These are phyloP conservation scores for Hypseocharis bilobata DNA, from an alignment of 441 rosid genomes.

Conservation along the genomic window DNA sequence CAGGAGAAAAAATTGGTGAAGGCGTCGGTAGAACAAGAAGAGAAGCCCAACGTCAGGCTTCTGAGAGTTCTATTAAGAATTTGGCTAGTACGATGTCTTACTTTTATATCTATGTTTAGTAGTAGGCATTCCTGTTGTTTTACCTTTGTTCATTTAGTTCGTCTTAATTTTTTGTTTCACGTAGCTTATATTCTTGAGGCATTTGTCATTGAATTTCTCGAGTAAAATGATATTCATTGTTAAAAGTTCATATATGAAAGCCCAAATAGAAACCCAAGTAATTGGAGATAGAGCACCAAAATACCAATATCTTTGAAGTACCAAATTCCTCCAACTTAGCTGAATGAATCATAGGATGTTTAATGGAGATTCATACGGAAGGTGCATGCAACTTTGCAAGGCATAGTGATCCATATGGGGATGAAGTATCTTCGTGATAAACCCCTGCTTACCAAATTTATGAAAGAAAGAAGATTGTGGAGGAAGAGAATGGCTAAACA, in stretches of 20 bases:
- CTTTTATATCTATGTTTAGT: neutral
- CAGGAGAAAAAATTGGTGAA: slow-evolving; percentile 71
- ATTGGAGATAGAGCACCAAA: neutral
- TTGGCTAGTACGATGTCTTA: slow-evolving; percentile 57
- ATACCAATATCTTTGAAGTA: neutral
- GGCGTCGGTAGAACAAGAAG: slow-evolving; percentile 79
- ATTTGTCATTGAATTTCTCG: neutral
- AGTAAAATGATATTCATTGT: neutral
- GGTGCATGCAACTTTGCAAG: no score
- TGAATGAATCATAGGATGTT: neutral
- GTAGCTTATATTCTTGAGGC: neutral
- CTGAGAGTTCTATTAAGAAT: slow-evolving; percentile 62
- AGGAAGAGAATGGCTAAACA: no score
- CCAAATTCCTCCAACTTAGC: neutral
- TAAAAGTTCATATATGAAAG: neutral
- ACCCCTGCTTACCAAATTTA: neutral
- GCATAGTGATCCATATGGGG: neutral
- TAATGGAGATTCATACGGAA: no score
- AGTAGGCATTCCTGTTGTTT: neutral
- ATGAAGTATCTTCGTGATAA: neutral
- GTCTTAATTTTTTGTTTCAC: neutral
- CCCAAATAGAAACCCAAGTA: neutral
- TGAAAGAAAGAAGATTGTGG: no score
- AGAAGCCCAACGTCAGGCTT: slow-evolving; percentile 75
- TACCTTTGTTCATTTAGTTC: neutral